phyloP scores from a whole-genome alignment of 1,139 yeast species.

The Blastobotrys illinoisensis region DNA sequence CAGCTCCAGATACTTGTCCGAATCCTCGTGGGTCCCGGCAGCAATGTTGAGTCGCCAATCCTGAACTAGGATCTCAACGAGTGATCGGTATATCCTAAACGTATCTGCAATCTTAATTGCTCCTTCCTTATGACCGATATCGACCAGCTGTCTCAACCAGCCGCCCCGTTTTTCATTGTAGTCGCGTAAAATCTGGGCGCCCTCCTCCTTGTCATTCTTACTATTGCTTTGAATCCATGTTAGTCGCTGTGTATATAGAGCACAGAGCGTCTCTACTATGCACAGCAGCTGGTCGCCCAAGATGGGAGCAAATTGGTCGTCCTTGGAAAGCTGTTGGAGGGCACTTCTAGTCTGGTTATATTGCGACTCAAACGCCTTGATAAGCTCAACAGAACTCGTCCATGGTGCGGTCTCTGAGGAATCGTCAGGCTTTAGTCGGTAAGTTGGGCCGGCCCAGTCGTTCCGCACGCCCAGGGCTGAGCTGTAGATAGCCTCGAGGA shows the following conservation, averaged over 20 bases:
- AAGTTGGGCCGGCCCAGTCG: constrained; percentile 16
- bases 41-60: constrained; percentile 38
- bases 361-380: constrained; percentile 24
- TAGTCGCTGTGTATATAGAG: constrained; percentile 27
- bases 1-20: constrained; percentile 26
- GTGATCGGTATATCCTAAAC: constrained; percentile 58
- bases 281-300: constrained; percentile 24
- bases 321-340: constrained; percentile 15
- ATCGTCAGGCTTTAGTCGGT: constrained; percentile 19
- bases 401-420: constrained; percentile 26
- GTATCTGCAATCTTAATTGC: constrained; percentile 64
- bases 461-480: constrained; percentile 26
- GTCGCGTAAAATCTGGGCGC: constrained; percentile 16
- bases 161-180: constrained; percentile 31
- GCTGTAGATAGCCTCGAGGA: constrained; percentile 25
- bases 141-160: constrained; percentile 55
- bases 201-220: constrained; percentile 14
- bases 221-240: constrained; percentile 18
- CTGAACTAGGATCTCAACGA: constrained; percentile 58
- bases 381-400: constrained; percentile 29
- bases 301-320: constrained; percentile 11
- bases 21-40: constrained; percentile 24
- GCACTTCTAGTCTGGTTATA: constrained; percentile 19
- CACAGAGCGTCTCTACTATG: constrained; percentile 30
- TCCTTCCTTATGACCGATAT: constrained; percentile 43